Evolutionary conservation across 371 early-diverging fungal species (phyloP), one percentile per base, ranked within the genome.

Genomic region (Mortierella sp.): DNA sequence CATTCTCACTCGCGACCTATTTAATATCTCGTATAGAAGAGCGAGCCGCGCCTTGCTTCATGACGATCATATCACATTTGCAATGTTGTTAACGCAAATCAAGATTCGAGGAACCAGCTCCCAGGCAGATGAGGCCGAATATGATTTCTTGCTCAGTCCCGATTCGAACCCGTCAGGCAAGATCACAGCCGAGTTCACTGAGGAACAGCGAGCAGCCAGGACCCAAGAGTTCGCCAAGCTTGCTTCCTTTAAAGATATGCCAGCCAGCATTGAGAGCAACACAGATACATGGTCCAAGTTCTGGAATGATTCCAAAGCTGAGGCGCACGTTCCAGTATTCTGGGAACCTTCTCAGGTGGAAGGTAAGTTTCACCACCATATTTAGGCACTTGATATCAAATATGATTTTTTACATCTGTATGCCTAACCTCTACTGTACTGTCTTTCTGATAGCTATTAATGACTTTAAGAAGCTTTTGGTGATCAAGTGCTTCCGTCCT

Each of bases 21-120:
- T 98, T 87, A 84, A 84, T 30, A 92, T 94, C 22, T 87, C 97
- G 1, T 98, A 91, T 86, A 88, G 88, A 35, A 91, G 97, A 43
- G 95, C 95, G 0, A 91, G 97, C 8, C 90, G 92, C 35, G 90
- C 97, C 6, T 83, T 99, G 70, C 86, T 95, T 68, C 97, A 99
- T 73, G 97, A 95, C 62, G 97, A 97, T 78, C 95, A 96, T 70
- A 87, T 95, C n/a, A 92, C 93, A 45, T 94, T 97, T 84, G 94
- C 97, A 14, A 85, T 97, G 66, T 85, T 96, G 69, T 83, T 99
- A 69, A 92, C 96, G 24, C 96, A 95, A 75, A 94, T 99, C 74
- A 94, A 93, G 77, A 84, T 94, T 59, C 91, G 93, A 20, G 91
- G 91, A 57, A 65, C 87, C 9, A 20, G 57, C 1, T 72, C 76